Evolutionary conservation across 306 rosid species (phyloP), one percentile per base, ranked within the genome.

Genomic region (Sicyos baderoa): DNA sequence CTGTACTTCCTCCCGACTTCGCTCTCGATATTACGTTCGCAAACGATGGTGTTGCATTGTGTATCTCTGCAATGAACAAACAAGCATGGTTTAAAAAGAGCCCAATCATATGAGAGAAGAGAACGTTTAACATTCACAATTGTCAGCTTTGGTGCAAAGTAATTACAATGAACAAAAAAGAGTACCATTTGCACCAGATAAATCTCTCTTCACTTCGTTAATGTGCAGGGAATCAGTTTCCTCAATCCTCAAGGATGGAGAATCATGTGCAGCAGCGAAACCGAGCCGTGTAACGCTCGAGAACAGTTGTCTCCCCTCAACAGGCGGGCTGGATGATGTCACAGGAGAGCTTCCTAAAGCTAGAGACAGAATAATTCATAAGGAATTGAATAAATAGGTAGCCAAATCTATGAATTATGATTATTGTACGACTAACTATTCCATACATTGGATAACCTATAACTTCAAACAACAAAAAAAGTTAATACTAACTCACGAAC

Each of bases 211-310:
- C 18, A 25, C 68, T 64, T 72, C 75, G 59, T 67, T 77, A 40
- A 56, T 68, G 25, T 71, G 73, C 55, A 25, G 54, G 63, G 82
- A 72, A 73, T 70, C 81, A 22, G 78, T 79, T 71, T 86, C 96
- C 79, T 84, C 96, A 49, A 78, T 73, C 78, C 82, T 90, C 72
- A 93, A 76, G 77, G 88, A 68, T 19, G 96, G 96, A 76, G 95
- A 89, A 79, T 90, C 97, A 61, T 93, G 97, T n/a, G 55, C 97
- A 27, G 98, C 97, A 61, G 97, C 97, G 74, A 89, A 93, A 70
- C 98, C 98, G 63, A 89, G 91, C 80, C 75, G 84, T 1, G 98
- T 88, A 62, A 93, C 98, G 56, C 72, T 93, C 13, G 97, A 93
- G 72, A 93, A 93, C 62, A 87, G 84, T 55, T 72, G 83, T 77